Percentiles rank a stretch among this genome's conserved stretches.
These are phyloP conservation scores for Dothidotthia symphoricarpi DNA, from an alignment of 2,329 filamentous ascomycete genomes.

Conservation along the genomic window DNA sequence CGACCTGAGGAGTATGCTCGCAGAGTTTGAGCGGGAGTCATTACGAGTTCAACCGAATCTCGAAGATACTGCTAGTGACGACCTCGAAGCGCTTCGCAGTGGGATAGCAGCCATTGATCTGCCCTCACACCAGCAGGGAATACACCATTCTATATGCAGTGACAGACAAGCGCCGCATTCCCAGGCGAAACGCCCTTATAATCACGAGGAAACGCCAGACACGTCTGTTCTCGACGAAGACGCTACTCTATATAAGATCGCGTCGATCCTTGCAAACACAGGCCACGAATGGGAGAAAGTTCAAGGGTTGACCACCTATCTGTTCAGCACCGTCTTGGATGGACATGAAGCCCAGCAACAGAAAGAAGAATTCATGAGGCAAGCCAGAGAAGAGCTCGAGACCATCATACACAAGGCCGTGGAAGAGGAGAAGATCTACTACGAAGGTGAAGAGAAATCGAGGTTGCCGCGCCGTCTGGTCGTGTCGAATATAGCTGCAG, in stretches of 20 bases:
- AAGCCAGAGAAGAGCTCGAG: constrained; percentile 10
- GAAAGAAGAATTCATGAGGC: constrained; percentile 7
- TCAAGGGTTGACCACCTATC: constrained; percentile 12
- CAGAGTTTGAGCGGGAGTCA: constrained; percentile 3
- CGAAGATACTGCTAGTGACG: neutral
- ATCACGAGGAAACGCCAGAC: neutral
- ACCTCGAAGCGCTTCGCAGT: constrained; percentile 3
- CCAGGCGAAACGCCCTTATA: too few species aligned
- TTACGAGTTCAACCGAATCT: neutral
- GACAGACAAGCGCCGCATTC: too few species aligned
- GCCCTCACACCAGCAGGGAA: too few species aligned
- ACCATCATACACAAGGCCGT: constrained; percentile 9
- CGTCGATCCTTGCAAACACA: constrained; percentile 14
- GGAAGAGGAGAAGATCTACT: constrained; percentile 11
- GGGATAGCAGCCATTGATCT: neutral
- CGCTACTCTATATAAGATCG: constrained; percentile 6
- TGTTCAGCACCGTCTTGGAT: constrained; percentile 11
- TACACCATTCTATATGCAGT: too few species aligned
- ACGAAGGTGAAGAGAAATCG: constrained; percentile 8
- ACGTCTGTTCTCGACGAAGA: neutral
- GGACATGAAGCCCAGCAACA: constrained; percentile 9
- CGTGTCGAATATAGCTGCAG: constrained; percentile 29
- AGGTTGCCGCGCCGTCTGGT: constrained; percentile 16
- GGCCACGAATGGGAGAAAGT: constrained; percentile 10
- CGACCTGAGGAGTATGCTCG: constrained; percentile 7